Evolutionary conservation across 2,329 filamentous ascomycete species (phyloP), one percentile per base, ranked within the genome.

Genomic region (Fusarium torulosum): DNA sequence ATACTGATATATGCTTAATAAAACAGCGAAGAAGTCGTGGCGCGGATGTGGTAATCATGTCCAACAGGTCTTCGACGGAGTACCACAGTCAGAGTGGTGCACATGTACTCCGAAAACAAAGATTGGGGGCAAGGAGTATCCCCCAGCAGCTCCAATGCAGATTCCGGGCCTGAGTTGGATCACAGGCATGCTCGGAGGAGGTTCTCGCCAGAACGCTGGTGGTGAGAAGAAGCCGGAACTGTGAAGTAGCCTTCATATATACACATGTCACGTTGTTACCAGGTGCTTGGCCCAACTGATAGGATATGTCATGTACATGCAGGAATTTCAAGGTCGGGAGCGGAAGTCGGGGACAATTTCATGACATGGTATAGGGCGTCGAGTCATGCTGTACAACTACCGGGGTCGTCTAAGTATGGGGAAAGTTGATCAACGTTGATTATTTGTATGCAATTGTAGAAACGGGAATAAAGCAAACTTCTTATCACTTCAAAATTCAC

Each of bases 1-100:
- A 59, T 11, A 41, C 29, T 51, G 25, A 55, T 23, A 44, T 33
- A 31, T n/a, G 25, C 15, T 20, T 17, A 8, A 8, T 35, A 27
- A 33, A 19, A 15, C 17, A 85, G 83, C 80, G 27, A 84, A 83
- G 73, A 78, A 80, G 68, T 74, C 82, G 25, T 85, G 83, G 83
- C 80, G 82, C 62, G 83, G 83, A 63, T 85, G 83, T 75, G 83
- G 83, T 49, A 77, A 65, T 55, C 83, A 85, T 69, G 79, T 85
- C 59, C 76, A 80, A 10, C 72, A 77, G 15, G 83, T 82, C n/a
- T 78, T 85, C 43, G 67, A 75, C 31, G 77, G 78, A 56, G 75
- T 84, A 6, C 76, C 81, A 29, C 79, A 84, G 72, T 75, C 78
- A 14, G 72, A 84, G 43, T 83, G 82, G 82, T 85, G 83, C 74